Evolutionary conservation across 208 protist genomes (phyloP), one percentile per base, ranked within the genome.

Genomic region (Herpetomonas samuelpessoai): DNA sequence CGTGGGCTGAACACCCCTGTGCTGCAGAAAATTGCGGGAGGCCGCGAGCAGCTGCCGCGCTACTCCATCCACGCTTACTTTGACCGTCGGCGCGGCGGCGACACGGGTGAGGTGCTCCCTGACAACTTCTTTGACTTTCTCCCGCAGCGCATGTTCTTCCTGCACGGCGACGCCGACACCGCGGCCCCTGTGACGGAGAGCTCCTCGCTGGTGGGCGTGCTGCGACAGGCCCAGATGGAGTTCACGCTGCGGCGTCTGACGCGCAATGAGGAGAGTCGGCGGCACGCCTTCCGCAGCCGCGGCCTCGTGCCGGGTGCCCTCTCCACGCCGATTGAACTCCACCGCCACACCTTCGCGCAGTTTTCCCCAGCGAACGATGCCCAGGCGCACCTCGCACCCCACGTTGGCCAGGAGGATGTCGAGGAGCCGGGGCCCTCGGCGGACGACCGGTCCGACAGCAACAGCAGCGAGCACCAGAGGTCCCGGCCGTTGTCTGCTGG

Each of bases 11-110:
- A 85, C 68, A 67, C 60, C n/a, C 50, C 52, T 16, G 85, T 93
- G 63, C 70, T 95, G 27, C 63, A 78, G 16, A 57, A 82, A 45
- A 84, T 95, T 24, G 73, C 76, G 0, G 86, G 86, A 18, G 86
- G 86, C 2, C 50, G 61, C 10, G 73, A 65, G 30, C 72, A 81
- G 27, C 56, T 93, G 12, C 54, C 78, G 26, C 74, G 81, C 16
- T 93, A 80, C 73, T 89, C 78, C 28, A 51, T 86, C 9, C 65
- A 63, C 53, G 27, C 61, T 1, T 85, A 85, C 60, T 85, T 85
- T 73, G 70, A 79, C 51, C 41, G 52, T 21, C 46, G 50, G 18
- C 51, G 55, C 10, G 25, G 30, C 6, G 54, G 27, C 35, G 35
- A 61, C 30, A 80, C 71, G 3, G 70, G 70, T 14, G 79, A 85